Evolutionary conservation across 2,329 filamentous ascomycete genomes (phyloP).

Genomic region (Colletotrichum cuscutae): DNA sequence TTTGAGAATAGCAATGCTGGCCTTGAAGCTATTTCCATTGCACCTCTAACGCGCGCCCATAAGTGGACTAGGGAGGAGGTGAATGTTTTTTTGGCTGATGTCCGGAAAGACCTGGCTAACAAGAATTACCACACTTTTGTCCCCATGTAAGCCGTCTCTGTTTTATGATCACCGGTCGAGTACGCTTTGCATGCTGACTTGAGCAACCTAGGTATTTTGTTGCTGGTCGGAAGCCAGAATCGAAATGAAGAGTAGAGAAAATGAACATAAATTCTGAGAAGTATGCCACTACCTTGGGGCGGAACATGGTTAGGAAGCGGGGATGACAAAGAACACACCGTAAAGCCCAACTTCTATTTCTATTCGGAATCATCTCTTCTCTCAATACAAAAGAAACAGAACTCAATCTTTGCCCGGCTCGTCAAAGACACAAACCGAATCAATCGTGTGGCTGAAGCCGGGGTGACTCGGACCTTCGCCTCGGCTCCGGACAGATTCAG

Average conservation of each 20-base stretch:
- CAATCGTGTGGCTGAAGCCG: neutral
- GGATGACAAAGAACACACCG: neutral
- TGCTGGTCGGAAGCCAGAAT: neutral
- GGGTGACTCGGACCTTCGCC: neutral
- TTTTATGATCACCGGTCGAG: accelerated
- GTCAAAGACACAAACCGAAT: neutral
- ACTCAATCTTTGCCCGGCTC: neutral
- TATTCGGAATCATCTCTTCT: neutral
- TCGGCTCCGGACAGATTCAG: neutral
- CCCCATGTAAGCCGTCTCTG: neutral
- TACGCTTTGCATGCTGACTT: neutral
- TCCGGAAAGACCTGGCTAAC: neutral
- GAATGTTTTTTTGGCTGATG: no score
- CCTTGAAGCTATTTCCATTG: no score
- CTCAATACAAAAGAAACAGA: neutral
- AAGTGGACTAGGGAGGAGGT: no score
- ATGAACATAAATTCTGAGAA: neutral
- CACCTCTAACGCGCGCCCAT: no score
- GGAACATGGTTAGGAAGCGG: neutral
- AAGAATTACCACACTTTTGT: neutral
- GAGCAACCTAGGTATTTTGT: neutral
- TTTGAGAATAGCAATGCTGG: no score
- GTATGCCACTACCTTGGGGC: neutral
- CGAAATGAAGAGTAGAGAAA: neutral
- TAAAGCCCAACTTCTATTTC: neutral